A percentile compares a stretch with the other conserved stretches of the same genome.
Conservation (phyloP, 176 grass and related monocot species). For the Bothriochloa decipiens region DNA sequence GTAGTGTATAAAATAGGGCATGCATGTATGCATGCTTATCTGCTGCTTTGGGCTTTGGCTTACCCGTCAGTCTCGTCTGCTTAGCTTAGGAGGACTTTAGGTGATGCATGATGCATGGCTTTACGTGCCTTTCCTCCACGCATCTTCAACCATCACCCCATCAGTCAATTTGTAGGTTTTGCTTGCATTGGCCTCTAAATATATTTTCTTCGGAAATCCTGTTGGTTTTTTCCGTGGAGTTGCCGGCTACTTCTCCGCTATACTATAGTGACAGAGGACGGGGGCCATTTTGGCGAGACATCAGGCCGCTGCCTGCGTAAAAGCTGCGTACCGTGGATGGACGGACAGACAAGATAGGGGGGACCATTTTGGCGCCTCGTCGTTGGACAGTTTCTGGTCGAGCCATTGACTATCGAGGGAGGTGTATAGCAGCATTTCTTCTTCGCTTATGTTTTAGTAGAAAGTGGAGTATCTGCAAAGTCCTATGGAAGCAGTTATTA, state of each 20-base stretch:
- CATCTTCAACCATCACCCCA: neutral
- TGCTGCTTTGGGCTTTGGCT: conserved; percentile 9
- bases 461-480: no score
- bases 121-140: neutral
- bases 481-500: no score
- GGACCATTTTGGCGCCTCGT: conserved; percentile 28
- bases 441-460: neutral
- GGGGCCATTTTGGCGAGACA: neutral
- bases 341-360: conserved; percentile 16
- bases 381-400: conserved; percentile 27
- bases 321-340: conserved; percentile 38
- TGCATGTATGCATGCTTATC: neutral
- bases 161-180: neutral
- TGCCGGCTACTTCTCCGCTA: neutral
- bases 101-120: neutral
- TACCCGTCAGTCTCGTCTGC: neutral
- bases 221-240: neutral
- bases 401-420: conserved; percentile 34
- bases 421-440: neutral
- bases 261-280: neutral
- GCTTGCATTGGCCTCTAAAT: neutral
- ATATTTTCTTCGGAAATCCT: neutral
- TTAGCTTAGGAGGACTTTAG: neutral
- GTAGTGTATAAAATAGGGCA: neutral
- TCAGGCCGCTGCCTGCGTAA: conserved; percentile 7